A percentile compares a stretch with the other conserved stretches of the same genome.
These are phyloP conservation scores for Pleurotus giganteus DNA, from an alignment of 768 basidiomycete genomes.

Conservation along the genomic window DNA sequence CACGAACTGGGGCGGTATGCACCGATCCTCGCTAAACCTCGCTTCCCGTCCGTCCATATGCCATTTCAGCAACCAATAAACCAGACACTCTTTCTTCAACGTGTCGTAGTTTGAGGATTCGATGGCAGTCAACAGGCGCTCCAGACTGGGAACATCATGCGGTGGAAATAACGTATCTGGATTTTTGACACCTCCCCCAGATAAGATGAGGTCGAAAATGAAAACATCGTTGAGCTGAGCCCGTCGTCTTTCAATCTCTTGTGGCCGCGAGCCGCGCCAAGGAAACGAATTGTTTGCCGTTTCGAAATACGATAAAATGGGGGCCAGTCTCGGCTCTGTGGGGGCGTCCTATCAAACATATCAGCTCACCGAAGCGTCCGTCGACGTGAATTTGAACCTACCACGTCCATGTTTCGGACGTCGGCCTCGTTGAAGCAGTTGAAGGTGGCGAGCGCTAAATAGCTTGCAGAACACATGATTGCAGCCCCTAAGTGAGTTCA, in stretches of 20 bases:
- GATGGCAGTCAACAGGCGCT: constrained; percentile 59
- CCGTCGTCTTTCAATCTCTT: constrained; percentile 63
- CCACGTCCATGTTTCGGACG: constrained; percentile 6
- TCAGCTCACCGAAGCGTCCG: constrained; percentile 20
- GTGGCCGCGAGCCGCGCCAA: constrained; percentile 51
- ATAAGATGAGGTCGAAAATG: constrained; percentile 72
- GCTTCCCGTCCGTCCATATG: constrained; percentile 62
- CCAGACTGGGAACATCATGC: constrained; percentile 47
- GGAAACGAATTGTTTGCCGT: constrained; percentile 50
- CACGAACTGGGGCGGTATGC: constrained; percentile 75
- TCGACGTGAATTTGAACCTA: background rate
- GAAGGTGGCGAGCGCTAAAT: too few relatives aligned
- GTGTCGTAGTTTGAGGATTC: constrained; percentile 61
- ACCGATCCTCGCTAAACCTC: constrained; percentile 47
- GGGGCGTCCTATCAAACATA: constrained; percentile 17
- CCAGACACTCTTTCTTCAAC: constrained; percentile 77
- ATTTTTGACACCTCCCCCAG: constrained; percentile 56
- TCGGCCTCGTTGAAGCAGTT: too few relatives aligned
- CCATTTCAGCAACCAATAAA: constrained; percentile 83
- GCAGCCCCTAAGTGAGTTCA: too few relatives aligned
- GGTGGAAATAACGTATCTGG: constrained; percentile 73
- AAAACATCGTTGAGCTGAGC: constrained; percentile 59
- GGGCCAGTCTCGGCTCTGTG: constrained; percentile 12
- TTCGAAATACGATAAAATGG: constrained; percentile 48
- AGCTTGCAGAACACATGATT: too few relatives aligned